These are phyloP conservation scores for Theobroma cacao DNA, from an alignment of 345 rosid genomes.

Conservation along the genomic window DNA sequence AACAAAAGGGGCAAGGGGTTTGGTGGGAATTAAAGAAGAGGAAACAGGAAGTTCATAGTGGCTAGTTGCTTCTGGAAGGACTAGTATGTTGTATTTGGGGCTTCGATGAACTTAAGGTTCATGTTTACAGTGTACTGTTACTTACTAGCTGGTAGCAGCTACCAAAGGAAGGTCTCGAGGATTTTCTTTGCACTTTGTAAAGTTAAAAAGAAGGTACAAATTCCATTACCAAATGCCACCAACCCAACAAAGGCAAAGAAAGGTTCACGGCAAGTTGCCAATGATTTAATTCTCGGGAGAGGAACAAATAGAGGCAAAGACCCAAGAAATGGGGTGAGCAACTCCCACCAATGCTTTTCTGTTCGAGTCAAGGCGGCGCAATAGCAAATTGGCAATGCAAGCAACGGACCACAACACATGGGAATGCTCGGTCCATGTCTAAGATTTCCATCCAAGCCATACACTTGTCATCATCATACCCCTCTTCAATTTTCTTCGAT, in stretches of 20 bases:
- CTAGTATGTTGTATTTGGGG: no score
- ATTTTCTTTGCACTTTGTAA: no score
- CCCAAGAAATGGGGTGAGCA: neutral
- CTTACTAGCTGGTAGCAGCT: no score
- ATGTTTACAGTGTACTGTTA: no score
- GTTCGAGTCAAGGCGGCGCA: neutral
- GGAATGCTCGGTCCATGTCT: neutral
- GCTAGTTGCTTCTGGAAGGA: no score
- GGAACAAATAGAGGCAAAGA: conserved; percentile 14
- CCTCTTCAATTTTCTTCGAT: neutral
- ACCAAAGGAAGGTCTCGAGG: no score
- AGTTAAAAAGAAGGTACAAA: neutral
- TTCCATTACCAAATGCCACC: neutral
- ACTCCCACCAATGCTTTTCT: conserved; percentile 5
- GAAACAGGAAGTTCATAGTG: no score
- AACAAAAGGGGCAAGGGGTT: no score
- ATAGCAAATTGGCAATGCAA: no score
- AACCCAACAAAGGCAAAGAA: neutral
- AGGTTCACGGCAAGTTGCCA: conserved; percentile 4
- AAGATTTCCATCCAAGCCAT: neutral
- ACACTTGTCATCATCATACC: neutral
- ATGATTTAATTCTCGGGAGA: neutral
- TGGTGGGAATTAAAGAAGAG: no score
- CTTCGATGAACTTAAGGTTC: no score
- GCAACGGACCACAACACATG: conserved; percentile 5